Base-by-base conservation (phyloP, 345 rosid species). In the Clausena lansium region DNA sequence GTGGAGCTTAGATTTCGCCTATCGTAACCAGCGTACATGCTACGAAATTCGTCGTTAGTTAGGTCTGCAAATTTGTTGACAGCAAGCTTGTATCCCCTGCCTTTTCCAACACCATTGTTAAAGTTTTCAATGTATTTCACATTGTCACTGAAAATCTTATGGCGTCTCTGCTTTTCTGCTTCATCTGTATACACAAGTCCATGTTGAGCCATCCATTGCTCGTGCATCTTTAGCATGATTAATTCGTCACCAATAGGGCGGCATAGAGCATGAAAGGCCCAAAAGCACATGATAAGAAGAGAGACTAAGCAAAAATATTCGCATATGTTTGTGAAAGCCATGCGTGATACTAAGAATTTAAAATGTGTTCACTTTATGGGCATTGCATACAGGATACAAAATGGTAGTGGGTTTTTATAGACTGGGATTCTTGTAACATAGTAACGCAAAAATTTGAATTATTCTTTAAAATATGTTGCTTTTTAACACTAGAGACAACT, bases 11-110 rank as follows among this genome's bases (percentile, higher is more conserved):
- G 78, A 45, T 11, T 45, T 52, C 22, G 19, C 15, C 6, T 7
- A 64, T 82, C 83, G 13, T 84, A 79, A 60, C 91, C 86, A 0
- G 85, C 85, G 63, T 83, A 77, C 24, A 75, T 59, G 30, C 66
- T 77, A 67, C 78, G 77, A 68, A 90, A 90, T 77, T 92, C 97
- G 5, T 85, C 94, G 14, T 82, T 41, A 1, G 85, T 86, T 74
- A 76, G 30, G 81, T 89, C 94, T 0, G 91, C 84, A 75, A 89
- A 92, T 75, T 74, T 78, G 77, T 90, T 90, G 47, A 88, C 84
- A n/a, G 83, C 83, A 47, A 92, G 87, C 76, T 83, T 83, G 77
- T 80, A 90, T 52, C 89, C 80, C 47, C 35, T 65, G 60, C 75
- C 9, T 60, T 60, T 58, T 7, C 15, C 81, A 45, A 19, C 77